phyloP scores from a whole-genome alignment of 768 basidiomycete species.

The Leccinum rimulosum region DNA sequence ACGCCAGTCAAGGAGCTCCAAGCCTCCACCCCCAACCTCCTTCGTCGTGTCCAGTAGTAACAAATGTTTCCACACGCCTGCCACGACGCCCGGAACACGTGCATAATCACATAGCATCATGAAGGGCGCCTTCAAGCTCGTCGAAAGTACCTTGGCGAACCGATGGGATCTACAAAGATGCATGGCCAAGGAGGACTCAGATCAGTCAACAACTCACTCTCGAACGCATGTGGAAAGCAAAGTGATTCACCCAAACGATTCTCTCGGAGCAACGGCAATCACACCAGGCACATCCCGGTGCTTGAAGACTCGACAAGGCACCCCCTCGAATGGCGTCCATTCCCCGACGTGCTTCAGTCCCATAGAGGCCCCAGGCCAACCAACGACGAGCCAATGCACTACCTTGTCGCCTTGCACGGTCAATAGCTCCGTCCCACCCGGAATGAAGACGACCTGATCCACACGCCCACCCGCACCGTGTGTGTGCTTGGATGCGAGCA shows the following conservation, averaged over 20 bases:
- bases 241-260: slow-evolving; percentile 2
- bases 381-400: slow-evolving; percentile 23
- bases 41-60: slow-evolving; percentile 24
- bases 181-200: neutral
- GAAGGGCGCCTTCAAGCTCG: slow-evolving; percentile 22
- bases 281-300: slow-evolving; percentile 15
- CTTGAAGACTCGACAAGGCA: slow-evolving; percentile 22
- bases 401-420: slow-evolving; percentile 27
- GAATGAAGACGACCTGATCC: slow-evolving; percentile 28
- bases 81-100: slow-evolving; percentile 21
- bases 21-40: slow-evolving; percentile 15
- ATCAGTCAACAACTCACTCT: neutral
- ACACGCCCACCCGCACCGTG: slow-evolving; percentile 3
- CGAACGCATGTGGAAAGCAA: neutral
- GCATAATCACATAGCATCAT: slow-evolving; percentile 22
- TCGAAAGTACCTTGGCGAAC: slow-evolving; percentile 20
- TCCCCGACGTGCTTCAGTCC: slow-evolving; percentile 21
- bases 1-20: slow-evolving; percentile 32
- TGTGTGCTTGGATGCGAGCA: slow-evolving; percentile 8
- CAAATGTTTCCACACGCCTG: slow-evolving; percentile 23
- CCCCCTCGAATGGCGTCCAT: slow-evolving; percentile 17
- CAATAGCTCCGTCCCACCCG: slow-evolving; percentile 25
- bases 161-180: slow-evolving; percentile 7
- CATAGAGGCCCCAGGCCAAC: slow-evolving; percentile 9
- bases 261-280: slow-evolving; percentile 22